A percentile compares a stretch with the other conserved stretches of the same genome.
These are phyloP conservation scores for Phytomonas sp. DNA, from an alignment of 208 protist genomes.

Conservation along the genomic window DNA sequence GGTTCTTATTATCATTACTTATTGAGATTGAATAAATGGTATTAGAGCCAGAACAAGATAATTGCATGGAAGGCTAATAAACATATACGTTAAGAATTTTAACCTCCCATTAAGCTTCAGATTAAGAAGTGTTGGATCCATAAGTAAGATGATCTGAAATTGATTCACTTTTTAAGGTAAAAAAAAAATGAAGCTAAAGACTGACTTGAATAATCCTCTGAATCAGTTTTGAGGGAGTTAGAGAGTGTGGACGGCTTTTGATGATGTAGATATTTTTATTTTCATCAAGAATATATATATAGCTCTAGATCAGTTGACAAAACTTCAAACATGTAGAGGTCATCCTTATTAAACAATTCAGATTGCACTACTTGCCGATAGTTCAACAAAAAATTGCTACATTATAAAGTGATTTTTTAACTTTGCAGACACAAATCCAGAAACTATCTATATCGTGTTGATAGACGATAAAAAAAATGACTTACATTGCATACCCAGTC, in stretches of 20 bases:
- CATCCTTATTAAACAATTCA: neutral
- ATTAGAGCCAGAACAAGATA: no score
- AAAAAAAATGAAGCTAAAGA: no score
- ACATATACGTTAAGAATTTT: neutral
- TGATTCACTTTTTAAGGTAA: no score
- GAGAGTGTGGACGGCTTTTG: neutral
- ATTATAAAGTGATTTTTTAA: neutral
- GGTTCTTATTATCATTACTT: neutral
- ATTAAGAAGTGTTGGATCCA: neutral
- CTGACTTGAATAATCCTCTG: neutral
- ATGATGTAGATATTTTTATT: neutral
- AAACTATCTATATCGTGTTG: neutral
- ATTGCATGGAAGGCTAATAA: no score
- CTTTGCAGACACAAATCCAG: neutral
- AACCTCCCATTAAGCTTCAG: neutral
- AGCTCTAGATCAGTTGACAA: neutral
- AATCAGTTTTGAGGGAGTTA: neutral
- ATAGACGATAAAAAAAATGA: neutral
- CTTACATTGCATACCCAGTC: neutral
- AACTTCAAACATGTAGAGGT: neutral
- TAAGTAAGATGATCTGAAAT: neutral
- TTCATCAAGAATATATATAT: neutral
- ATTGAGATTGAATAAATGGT: neutral
- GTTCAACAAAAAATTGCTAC: neutral
- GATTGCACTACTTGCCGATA: neutral